phyloP scores from a whole-genome alignment of 768 basidiomycete species.

The Clathrus columnatus region DNA sequence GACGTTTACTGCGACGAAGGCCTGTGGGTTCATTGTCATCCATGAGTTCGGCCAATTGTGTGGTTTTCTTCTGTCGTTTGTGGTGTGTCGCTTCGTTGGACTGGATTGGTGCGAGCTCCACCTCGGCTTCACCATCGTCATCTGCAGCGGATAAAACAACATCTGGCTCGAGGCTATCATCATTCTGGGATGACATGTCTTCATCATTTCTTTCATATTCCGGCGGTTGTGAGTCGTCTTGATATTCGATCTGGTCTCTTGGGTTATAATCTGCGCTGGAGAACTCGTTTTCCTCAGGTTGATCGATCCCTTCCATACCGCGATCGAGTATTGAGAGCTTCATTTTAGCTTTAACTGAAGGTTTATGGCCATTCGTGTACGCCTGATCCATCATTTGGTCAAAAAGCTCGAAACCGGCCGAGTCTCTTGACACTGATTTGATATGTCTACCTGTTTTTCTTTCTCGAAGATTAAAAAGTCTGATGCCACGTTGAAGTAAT shows the following conservation, averaged over 20 bases:
- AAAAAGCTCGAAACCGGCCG: conserved; percentile 79
- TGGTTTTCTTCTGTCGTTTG: background rate
- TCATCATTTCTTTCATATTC: background rate
- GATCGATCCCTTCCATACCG: conserved; percentile 26
- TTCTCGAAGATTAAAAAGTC: background rate
- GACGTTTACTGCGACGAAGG: conserved; percentile 62
- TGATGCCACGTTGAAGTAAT: background rate
- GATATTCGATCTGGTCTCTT: background rate
- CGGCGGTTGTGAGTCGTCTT: background rate
- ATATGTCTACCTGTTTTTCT: conserved; percentile 66
- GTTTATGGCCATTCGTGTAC: conserved; percentile 36
- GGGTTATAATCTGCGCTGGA: background rate
- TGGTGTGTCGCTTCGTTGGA: background rate
- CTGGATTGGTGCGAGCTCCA: conserved; percentile 3
- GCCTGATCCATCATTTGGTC: conserved; percentile 64
- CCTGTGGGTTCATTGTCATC: conserved; percentile 23
- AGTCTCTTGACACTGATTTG: conserved; percentile 57
- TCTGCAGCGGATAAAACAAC: conserved; percentile 21
- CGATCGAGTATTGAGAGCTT: conserved; percentile 19
- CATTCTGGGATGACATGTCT: background rate
- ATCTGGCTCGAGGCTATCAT: conserved; percentile 20
- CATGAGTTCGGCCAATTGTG: conserved; percentile 18
- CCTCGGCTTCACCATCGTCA: conserved; percentile 29
- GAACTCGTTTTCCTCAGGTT: background rate
- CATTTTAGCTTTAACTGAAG: background rate